Evolutionary conservation across 306 rosid genomes (phyloP).

Genomic region (Castanopsis chinensis): DNA sequence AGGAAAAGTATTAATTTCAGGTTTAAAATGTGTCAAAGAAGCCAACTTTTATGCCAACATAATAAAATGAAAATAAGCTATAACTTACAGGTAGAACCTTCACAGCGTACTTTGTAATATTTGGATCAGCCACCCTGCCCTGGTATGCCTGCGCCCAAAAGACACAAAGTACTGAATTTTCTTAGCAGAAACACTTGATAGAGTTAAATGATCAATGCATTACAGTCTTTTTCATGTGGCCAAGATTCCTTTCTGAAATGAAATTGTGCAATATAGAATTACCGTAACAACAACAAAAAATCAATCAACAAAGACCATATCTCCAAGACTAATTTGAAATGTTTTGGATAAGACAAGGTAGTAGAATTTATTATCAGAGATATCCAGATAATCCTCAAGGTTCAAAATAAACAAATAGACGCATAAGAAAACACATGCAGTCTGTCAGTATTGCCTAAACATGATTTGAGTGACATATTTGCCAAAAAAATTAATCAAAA

Average conservation of each 20-base stretch:
- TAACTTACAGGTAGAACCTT: slow-evolving; percentile 85
- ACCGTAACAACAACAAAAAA: too few relatives aligned
- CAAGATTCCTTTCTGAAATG: background rate
- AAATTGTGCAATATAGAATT: background rate
- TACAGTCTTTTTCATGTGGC: background rate
- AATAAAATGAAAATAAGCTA: background rate
- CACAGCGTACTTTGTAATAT: slow-evolving; percentile 74
- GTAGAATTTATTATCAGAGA: too few relatives aligned
- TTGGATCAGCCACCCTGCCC: slow-evolving; percentile 73
- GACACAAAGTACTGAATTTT: background rate
- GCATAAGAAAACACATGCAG: background rate
- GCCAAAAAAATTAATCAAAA: background rate
- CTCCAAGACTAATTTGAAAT: too few relatives aligned
- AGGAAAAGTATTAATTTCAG: background rate
- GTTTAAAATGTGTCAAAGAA: background rate
- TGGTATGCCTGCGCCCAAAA: slow-evolving; percentile 52
- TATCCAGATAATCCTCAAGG: too few relatives aligned
- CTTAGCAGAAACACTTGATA: background rate
- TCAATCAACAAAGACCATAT: too few relatives aligned
- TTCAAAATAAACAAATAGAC: background rate
- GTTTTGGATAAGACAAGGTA: too few relatives aligned
- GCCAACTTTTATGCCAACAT: background rate
- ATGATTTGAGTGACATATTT: background rate
- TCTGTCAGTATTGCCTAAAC: background rate
- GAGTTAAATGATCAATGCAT: background rate